A percentile compares a stretch with the other conserved stretches of the same genome.
Conservation (phyloP, 2,329 filamentous ascomycete genomes). For the Aspergillus aculeatinus region DNA sequence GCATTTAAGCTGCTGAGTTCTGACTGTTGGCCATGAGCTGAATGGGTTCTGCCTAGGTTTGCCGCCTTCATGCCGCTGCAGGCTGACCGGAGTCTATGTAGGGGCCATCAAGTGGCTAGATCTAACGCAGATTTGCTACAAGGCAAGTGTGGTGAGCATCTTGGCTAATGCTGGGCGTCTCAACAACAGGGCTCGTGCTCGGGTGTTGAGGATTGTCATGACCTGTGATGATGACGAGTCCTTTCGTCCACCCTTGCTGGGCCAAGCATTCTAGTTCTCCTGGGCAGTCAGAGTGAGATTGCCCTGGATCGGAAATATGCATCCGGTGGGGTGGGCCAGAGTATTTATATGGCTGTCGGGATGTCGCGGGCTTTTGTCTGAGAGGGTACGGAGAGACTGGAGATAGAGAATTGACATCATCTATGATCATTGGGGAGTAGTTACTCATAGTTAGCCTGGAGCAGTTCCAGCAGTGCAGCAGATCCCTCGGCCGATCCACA, state of each 20-base stretch:
- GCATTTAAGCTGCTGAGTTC: neutral
- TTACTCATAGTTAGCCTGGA: neutral
- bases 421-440: neutral
- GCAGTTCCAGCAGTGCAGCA: neutral
- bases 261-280: slow-evolving; percentile 23
- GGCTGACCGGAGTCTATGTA: neutral
- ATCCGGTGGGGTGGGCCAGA: neutral
- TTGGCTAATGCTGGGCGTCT: neutral
- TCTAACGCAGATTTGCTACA: neutral
- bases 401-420: slow-evolving; percentile 13
- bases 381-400: neutral
- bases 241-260: slow-evolving; percentile 16
- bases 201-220: neutral
- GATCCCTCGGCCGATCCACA: slow-evolving; percentile 11
- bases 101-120: neutral
- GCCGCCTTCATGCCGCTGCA: neutral
- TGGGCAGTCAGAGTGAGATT: neutral
- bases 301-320: neutral
- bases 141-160: neutral
- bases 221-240: neutral
- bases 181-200: neutral
- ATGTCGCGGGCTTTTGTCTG: neutral
- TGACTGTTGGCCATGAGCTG: neutral
- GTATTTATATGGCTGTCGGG: neutral
- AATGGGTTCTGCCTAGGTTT: neutral